Base-by-base conservation (phyloP, 768 basidiomycete species). In the Trametes meyenii region DNA sequence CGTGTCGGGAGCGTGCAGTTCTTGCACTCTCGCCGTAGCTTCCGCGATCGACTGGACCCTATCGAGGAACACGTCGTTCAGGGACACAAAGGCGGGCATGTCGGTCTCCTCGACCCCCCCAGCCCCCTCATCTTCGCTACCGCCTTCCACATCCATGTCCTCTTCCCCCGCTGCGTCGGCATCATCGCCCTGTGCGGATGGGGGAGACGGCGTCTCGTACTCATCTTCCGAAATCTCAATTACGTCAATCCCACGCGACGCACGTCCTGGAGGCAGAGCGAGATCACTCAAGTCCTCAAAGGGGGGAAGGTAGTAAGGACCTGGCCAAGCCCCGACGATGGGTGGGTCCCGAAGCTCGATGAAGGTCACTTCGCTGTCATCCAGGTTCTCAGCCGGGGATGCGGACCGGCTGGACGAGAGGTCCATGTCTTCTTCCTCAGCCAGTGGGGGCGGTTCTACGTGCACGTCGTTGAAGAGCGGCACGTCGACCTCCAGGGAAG, bases 301-400 rank as follows among this genome's bases (percentile, higher is more conserved):
- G 10, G 59, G 44, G 7, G 49, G 35, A 19, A 33, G 16, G 14
- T 13, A 23, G 13, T 50, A 38, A 26, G 62, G 56, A 39, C 35
- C 46, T 4, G 60, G 65, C 64, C 64, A 68, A 11, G 67, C 62
- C 13, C 65, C 65, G 23, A 68, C 48, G 38, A 68, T 45, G 14
- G 55, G 24, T 2, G 50, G 59, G 39, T 62, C 66, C 29, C 54
- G 43, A 42, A 19, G 19, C 4, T 10, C 17, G 39, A 40, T 21
- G 23, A 43, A 44, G 29, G 49, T 58, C 40, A 58, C 49, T 1
- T 50, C 57, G 11, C 5, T 49, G 16, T 42, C 50, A 14, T 21
- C 45, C 29, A 33, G 29, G 17, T 48, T 21, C 13, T 59, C 57
- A 13, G 13, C 35, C 19, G 50, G 55, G 16, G 62, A 55, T 1